Base-by-base conservation (phyloP, 2,329 filamentous ascomycete genomes). In the Ophiostoma quercus region DNA sequence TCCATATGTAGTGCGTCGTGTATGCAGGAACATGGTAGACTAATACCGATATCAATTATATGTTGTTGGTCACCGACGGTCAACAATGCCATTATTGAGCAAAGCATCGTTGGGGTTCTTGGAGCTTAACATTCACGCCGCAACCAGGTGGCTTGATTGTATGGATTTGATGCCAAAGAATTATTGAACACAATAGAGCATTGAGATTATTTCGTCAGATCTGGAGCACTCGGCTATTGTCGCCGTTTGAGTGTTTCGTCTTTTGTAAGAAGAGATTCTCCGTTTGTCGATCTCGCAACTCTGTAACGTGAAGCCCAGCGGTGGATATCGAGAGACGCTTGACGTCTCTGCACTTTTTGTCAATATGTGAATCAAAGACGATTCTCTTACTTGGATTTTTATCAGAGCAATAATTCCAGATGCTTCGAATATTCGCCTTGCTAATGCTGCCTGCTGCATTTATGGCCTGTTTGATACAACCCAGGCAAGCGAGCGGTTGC, bases 261-360 rank as follows among this genome's bases (percentile, higher is more conserved):
- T 34, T 34, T n/a, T 57, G 51, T 51, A 25, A 29, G 51, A 25
- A 29, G n/a, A n/a, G 47, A n/a, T 51, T n/a, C 22, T 29, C n/a
- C 51, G 51, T 57, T 41, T 41, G 68, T 62, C 68, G 68, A 70
- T 70, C 65, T 70, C 65, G 65, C 51, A 39, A 62, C 67, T 70
- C 65, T 63, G 68, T 67, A 67, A 70, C 68, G 47, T n/a, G 5
- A 51, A 22, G 14, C n/a, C 16, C 16, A 51, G 19, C 4, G n/a
- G n/a, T 51, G 47, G 47, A 51, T 16, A 51, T 6, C 2, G 22
- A 16, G 47, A n/a, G 47, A n/a, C 47, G 6, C 47, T 22, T 51
- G n/a, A 22, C 8, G 4, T 51, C 6, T 9, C 14, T 19, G 7
- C 6, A n/a, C 47, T 2, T n/a, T n/a, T 19, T 62, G 57, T 14